Evolutionary conservation across 108 stramenopile genomes (phyloP).

Genomic region (Asterionellopsis glacialis): DNA sequence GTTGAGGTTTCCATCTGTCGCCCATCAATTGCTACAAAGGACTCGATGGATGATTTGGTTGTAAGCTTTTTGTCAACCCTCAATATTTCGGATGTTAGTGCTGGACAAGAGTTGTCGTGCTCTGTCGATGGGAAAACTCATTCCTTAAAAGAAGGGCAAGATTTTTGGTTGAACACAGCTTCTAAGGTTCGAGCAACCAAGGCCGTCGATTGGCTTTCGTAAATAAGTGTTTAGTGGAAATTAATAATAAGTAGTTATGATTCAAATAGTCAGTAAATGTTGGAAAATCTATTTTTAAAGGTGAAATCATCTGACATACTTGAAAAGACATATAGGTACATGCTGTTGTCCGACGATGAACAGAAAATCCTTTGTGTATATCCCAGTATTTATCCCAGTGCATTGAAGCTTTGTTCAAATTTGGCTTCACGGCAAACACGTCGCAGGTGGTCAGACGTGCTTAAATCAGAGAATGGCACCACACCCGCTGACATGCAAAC

Average conservation of each 20-base stretch:
- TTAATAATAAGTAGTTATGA: too few species aligned
- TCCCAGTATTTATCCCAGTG: too few species aligned
- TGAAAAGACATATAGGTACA: too few species aligned
- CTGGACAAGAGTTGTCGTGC: conserved; percentile 19
- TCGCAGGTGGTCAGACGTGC: neutral
- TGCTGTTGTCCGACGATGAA: too few species aligned
- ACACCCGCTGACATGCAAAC: too few species aligned
- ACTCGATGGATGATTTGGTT: conserved; percentile 48
- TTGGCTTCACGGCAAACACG: too few species aligned
- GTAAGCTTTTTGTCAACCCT: conserved; percentile 58
- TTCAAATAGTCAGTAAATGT: too few species aligned
- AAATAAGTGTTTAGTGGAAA: too few species aligned
- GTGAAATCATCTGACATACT: too few species aligned
- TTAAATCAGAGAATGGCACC: neutral
- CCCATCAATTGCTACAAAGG: conserved; percentile 62
- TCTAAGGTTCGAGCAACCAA: conserved; percentile 56
- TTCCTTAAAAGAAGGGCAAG: conserved; percentile 56
- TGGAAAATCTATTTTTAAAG: too few species aligned
- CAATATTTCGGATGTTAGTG: conserved; percentile 23
- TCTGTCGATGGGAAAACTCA: conserved; percentile 55
- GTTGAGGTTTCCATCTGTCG: conserved; percentile 72
- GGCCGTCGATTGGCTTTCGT: conserved; percentile 44
- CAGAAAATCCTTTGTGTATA: too few species aligned
- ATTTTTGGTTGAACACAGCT: conserved; percentile 64
- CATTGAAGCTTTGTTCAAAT: too few species aligned